Base-by-base conservation (phyloP, 257 asterid species). In the Prunella vulgaris region DNA sequence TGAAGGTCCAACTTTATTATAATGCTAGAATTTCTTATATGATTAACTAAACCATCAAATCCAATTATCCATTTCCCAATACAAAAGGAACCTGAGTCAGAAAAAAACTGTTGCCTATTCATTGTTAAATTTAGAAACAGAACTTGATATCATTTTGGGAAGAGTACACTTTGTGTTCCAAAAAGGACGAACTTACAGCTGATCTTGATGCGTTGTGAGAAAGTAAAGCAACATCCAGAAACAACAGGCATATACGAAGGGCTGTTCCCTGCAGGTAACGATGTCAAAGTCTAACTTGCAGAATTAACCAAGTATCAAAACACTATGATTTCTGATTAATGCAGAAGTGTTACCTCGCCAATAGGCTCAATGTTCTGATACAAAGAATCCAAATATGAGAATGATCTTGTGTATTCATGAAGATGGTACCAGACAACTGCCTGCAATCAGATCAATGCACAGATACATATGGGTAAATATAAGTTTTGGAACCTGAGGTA, bases 371-470 rank as follows among this genome's bases (percentile, higher is more conserved):
- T 88, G 73, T 80, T 81, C 81, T 85, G 90, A 85, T 78, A 90
- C 84, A 90, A 80, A 5, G 70, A 42, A 46, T 90, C 96, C 88
- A 90, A 78, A 79, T 80, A 84, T 14, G 90, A 78, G 78, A 84
- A 85, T 6, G 97, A 78, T 69, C 76, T 86, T 49, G 84, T 72
- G 63, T 85, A 82, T 69, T 90, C 97, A 72, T 88, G 97, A 73
- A 88, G 92, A 78, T 84, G 91, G 76, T 81, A 90, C 97, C 92
- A 90, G 72, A 81, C 77, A 57, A 88, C 90, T 46, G 97, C 97
- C 97, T 90, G 88, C 74, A 75, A 65, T 73, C 66, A 82, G 71
- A 74, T 70, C 51, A 60, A 79, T 64, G 40, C 48, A 60, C 49
- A 69, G 44, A 65, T 28, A 40, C 46, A 48, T 72, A 12, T 40